A percentile compares a stretch with the other conserved stretches of the same genome.
These are phyloP conservation scores for Fonsecaea multimorphosa DNA, from an alignment of 2,329 filamentous ascomycete genomes.

Conservation along the genomic window DNA sequence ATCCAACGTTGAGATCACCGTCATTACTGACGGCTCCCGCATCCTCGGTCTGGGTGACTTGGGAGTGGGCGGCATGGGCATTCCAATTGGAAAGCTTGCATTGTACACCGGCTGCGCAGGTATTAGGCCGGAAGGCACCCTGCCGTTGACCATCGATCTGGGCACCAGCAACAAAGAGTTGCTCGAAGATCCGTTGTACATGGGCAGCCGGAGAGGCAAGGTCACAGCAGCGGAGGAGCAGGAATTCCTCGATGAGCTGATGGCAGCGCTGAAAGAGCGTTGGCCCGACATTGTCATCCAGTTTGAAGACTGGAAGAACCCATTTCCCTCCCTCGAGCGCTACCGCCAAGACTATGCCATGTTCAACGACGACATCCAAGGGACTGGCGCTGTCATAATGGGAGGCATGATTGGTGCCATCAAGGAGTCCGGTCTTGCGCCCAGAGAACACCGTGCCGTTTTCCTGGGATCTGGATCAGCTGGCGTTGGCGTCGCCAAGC, in stretches of 20 bases:
- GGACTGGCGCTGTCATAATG: slow-evolving; percentile 92
- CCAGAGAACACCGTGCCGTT: slow-evolving; percentile 90
- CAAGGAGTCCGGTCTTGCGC: slow-evolving; percentile 81
- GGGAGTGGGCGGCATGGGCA: slow-evolving; percentile 96
- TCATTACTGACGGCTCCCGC: slow-evolving; percentile 93
- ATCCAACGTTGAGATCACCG: slow-evolving; percentile 87
- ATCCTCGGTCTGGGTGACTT: slow-evolving; percentile 91
- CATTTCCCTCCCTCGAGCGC: slow-evolving; percentile 88
- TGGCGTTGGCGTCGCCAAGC: slow-evolving; percentile 95
- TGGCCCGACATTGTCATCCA: slow-evolving; percentile 81
- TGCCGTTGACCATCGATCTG: slow-evolving; percentile 68
- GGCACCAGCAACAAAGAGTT: slow-evolving; percentile 68
- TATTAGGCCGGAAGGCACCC: slow-evolving; percentile 77
- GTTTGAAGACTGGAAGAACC: slow-evolving; percentile 98
- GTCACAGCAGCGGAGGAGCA: slow-evolving; percentile 77
- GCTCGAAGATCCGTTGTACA: slow-evolving; percentile 83
- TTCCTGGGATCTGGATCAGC: slow-evolving; percentile 96
- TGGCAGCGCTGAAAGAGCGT: slow-evolving; percentile 82
- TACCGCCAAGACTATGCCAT: slow-evolving; percentile 89
- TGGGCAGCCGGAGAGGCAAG: slow-evolving; percentile 85
- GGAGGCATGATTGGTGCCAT: slow-evolving; percentile 78
- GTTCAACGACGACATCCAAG: slow-evolving; percentile 99
- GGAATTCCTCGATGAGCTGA: slow-evolving; percentile 96
- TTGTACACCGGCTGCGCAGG: slow-evolving; percentile 95
- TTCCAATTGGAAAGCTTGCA: slow-evolving; percentile 94